Conservation (phyloP, 345 rosid species). For the Eucalyptus urophylla region DNA sequence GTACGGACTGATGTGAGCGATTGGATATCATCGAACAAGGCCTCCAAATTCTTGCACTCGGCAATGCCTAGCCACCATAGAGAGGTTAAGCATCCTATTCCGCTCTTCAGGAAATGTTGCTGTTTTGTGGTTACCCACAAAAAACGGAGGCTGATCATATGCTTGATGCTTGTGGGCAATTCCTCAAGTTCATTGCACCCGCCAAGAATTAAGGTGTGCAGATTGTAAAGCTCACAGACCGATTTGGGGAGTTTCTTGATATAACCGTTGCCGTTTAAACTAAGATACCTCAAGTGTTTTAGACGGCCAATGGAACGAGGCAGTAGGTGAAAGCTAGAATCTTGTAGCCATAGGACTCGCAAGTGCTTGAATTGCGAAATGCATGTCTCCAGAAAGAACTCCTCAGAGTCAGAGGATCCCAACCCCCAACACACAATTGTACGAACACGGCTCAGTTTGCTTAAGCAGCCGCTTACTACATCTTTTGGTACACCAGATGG, state of each 20-base stretch:
- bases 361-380: background rate
- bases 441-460: background rate
- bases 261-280: background rate
- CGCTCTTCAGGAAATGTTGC: too few relatives aligned
- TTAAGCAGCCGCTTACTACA: background rate
- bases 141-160: too few relatives aligned
- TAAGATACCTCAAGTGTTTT: constrained; percentile 11
- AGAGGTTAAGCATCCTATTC: too few relatives aligned
- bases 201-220: background rate
- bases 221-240: background rate
- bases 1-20: background rate
- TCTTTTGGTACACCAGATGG: background rate
- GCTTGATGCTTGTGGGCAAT: too few relatives aligned
- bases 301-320: background rate
- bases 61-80: fast-evolving
- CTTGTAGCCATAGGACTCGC: background rate
- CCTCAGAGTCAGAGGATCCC: background rate
- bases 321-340: background rate
- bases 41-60: background rate
- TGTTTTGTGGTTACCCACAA: fast-evolving
- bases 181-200: background rate
- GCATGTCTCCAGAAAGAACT: background rate
- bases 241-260: constrained; percentile 1
- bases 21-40: background rate
- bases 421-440: background rate